Percentiles rank a stretch among this genome's conserved stretches.
These are phyloP conservation scores for Suillus paluster DNA, from an alignment of 768 basidiomycete species.

Conservation along the genomic window DNA sequence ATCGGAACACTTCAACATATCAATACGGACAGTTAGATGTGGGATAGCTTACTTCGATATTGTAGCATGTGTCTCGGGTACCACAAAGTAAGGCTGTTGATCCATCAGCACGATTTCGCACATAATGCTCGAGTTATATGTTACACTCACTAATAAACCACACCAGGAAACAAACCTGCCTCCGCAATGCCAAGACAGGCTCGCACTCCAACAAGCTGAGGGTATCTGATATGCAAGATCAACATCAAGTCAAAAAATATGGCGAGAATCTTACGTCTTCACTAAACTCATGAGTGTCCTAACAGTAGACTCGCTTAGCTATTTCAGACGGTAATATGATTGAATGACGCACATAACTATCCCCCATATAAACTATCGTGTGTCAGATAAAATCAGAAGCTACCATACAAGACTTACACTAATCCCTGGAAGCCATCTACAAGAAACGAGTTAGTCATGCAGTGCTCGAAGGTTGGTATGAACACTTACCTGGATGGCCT, in stretches of 20 bases:
- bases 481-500: constrained; percentile 56
- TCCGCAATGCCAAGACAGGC: constrained; percentile 68
- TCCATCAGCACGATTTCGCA: neutral
- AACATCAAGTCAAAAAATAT: neutral
- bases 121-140: constrained; percentile 14
- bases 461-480: constrained; percentile 20
- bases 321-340: neutral
- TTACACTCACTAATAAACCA: constrained; percentile 65
- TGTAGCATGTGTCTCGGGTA: constrained; percentile 68
- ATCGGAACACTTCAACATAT: constrained; percentile 4
- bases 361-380: constrained; percentile 56
- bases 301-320: neutral
- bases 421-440: constrained; percentile 68
- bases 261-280: constrained; percentile 48
- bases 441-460: neutral
- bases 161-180: constrained; percentile 74
- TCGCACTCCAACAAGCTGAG: constrained; percentile 61
- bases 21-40: too few species aligned
- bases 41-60: constrained; percentile 38
- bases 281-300: constrained; percentile 73
- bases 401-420: constrained; percentile 44
- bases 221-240: constrained; percentile 47
- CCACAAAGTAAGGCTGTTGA: constrained; percentile 61
- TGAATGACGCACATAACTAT: constrained; percentile 52
- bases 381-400: neutral